Conservation (phyloP, 148 eudicot species). For the Heliosperma pusillum region DNA sequence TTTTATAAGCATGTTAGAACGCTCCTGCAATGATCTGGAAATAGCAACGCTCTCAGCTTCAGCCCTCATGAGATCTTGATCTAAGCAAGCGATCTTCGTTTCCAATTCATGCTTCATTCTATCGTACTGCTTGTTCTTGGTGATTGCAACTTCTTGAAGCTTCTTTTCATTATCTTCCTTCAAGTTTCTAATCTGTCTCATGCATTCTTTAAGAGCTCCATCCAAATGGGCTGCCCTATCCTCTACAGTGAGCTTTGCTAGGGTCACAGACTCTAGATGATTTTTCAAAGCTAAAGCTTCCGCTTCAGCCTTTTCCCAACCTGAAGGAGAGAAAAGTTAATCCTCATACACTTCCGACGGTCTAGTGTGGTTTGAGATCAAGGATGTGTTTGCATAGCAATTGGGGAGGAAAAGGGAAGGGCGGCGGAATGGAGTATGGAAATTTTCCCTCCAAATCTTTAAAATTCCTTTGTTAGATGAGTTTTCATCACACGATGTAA, state of each 20-base stretch:
- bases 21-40: conserved; percentile 89
- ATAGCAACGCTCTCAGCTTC: conserved; percentile 82
- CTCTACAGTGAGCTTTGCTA: conserved; percentile 84
- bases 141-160: conserved; percentile 56
- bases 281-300: conserved; percentile 83
- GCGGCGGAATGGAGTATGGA: too few species aligned
- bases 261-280: conserved; percentile 88
- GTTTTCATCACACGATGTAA: too few species aligned
- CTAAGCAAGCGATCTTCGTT: conserved; percentile 50
- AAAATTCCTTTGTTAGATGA: too few species aligned
- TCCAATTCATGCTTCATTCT: conserved; percentile 76
- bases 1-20: conserved; percentile 79
- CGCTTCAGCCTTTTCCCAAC: conserved; percentile 99
- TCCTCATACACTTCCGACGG: neutral
- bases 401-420: too few species aligned
- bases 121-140: conserved; percentile 70
- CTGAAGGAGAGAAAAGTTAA: conserved; percentile 34
- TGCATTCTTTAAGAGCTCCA: conserved; percentile 94
- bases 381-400: neutral
- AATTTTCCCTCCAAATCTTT: too few species aligned
- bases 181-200: conserved; percentile 84
- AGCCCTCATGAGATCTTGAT: conserved; percentile 72
- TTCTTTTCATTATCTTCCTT: conserved; percentile 89
- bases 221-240: conserved; percentile 88
- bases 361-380: neutral